A percentile compares a stretch with the other conserved stretches of the same genome.
Conservation (phyloP, 768 basidiomycete species). For the Kwoniella dejecticola region DNA sequence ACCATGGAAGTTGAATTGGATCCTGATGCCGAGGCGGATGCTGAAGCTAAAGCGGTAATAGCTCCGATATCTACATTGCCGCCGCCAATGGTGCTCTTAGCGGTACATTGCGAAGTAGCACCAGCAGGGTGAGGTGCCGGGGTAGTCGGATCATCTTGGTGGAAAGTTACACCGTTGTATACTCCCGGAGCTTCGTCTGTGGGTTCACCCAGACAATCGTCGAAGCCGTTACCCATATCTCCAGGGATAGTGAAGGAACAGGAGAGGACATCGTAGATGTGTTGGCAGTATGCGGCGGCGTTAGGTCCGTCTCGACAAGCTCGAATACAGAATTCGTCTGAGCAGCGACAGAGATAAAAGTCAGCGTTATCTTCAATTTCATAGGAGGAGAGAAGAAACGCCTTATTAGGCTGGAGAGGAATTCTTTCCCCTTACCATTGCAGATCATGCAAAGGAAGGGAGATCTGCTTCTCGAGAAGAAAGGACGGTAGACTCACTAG, state of each 20-base stretch:
- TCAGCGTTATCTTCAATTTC: not conserved
- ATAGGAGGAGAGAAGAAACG: not conserved
- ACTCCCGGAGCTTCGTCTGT: constrained; percentile 53
- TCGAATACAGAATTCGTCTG: constrained; percentile 48
- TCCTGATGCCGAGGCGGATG: constrained; percentile 2
- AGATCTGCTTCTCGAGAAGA: no score
- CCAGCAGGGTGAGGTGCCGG: constrained; percentile 60
- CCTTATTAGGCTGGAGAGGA: no score
- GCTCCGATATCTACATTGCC: constrained; percentile 33
- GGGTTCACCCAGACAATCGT: constrained; percentile 42
- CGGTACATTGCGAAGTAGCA: constrained; percentile 65
- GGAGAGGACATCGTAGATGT: constrained; percentile 56
- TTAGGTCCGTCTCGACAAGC: constrained; percentile 50
- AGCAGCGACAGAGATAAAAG: not conserved
- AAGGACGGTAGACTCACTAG: no score
- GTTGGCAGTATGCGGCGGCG: constrained; percentile 57
- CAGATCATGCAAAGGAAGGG: no score
- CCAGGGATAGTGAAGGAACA: constrained; percentile 51
- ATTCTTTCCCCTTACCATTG: no score
- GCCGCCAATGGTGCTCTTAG: constrained; percentile 61
- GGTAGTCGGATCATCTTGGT: constrained; percentile 57
- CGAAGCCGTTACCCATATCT: constrained; percentile 34
- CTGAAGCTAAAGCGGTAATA: constrained; percentile 15
- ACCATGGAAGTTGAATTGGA: constrained; percentile 14
- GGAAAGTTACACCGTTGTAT: constrained; percentile 57